These are phyloP conservation scores for Lycium barbarum DNA, from an alignment of 257 asterid species.

Conservation along the genomic window DNA sequence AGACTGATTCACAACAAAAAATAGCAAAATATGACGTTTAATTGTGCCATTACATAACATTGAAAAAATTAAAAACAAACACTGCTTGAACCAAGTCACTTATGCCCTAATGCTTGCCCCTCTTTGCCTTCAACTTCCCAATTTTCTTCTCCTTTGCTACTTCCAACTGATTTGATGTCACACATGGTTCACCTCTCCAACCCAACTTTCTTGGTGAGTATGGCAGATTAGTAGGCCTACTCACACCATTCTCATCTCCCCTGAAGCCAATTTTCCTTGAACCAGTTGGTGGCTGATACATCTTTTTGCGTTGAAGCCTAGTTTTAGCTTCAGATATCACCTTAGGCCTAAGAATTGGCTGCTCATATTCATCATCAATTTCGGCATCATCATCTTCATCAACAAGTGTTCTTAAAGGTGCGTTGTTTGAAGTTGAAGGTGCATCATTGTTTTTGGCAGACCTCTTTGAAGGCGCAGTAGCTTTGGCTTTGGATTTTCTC, in stretches of 20 bases:
- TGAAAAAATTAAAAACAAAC: no score
- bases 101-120: background rate
- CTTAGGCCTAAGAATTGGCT: background rate
- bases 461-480: no score
- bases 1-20: no score
- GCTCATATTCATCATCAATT: no score
- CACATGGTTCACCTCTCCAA: background rate
- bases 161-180: background rate
- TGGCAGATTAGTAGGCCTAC: background rate
- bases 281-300: background rate
- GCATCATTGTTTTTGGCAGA: no score
- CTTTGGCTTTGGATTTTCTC: background rate
- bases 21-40: no score
- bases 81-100: no score
- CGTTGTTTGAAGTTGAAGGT: no score
- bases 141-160: background rate
- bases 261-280: background rate
- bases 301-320: background rate
- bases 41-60: no score
- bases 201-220: background rate
- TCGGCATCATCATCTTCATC: no score
- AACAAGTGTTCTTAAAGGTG: no score
- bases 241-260: background rate
- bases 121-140: background rate
- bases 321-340: background rate